Evolutionary conservation across 495 filamentous ascomycete genomes (phyloP).

Genomic region (Aspergillus cristatus): DNA sequence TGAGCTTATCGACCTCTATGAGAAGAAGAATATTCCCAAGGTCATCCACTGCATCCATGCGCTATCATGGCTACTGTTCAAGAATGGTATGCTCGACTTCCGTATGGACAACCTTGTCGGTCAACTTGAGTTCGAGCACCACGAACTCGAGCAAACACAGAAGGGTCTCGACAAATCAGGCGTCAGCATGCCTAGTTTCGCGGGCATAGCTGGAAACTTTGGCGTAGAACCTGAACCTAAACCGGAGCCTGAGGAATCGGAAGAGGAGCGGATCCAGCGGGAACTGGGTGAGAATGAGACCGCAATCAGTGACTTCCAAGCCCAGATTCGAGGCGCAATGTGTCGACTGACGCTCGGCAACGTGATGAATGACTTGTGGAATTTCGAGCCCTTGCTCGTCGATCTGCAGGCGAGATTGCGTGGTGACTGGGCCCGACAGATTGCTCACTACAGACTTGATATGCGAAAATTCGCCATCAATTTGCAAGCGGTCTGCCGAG

Average conservation of each 20-base stretch:
- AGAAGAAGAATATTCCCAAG: conserved; percentile 99
- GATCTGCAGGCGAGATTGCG: conserved; percentile 78
- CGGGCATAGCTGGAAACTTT: conserved; percentile 92
- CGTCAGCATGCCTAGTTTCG: conserved; percentile 93
- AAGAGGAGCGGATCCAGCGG: conserved; percentile 80
- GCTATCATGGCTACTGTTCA: conserved; percentile 87
- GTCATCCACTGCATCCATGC: conserved; percentile 99
- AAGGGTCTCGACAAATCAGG: conserved; percentile 94
- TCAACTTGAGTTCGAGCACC: conserved; percentile 93
- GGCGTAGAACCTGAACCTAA: conserved; percentile 66
- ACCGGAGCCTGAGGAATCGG: conserved; percentile 69
- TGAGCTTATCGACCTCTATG: conserved; percentile 95
- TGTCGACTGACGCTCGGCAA: conserved; percentile 68
- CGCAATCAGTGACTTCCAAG: conserved; percentile 69
- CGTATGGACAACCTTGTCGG: conserved; percentile 98
- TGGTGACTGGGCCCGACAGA: conserved; percentile 68
- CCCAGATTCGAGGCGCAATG: conserved; percentile 75
- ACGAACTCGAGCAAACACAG: conserved; percentile 92
- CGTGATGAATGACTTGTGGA: conserved; percentile 86
- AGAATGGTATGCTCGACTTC: conserved; percentile 90
- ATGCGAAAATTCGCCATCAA: conserved; percentile 68
- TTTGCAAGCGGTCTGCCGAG: conserved; percentile 71
- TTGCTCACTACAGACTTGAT: conserved; percentile 65
- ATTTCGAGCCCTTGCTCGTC: conserved; percentile 65
- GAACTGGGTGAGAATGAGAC: conserved; percentile 69